phyloP scores from a whole-genome alignment of 495 filamentous ascomycete genomes.

The Hypoxylon rickii region DNA sequence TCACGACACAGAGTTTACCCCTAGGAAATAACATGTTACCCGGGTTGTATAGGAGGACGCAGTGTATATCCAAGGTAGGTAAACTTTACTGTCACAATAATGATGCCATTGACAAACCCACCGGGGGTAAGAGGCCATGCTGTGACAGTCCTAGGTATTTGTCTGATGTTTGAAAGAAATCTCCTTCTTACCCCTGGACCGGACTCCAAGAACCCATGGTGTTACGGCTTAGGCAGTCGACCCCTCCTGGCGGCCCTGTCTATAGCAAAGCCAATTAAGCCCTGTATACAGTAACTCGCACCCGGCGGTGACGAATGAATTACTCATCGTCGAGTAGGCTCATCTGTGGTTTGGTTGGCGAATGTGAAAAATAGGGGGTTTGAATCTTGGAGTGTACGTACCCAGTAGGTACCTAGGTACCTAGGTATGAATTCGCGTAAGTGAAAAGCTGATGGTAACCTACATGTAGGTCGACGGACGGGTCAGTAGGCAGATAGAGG shows the following conservation, averaged over 20 bases:
- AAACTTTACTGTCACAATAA: background rate
- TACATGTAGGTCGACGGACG: too few species aligned
- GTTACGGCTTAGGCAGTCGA: conserved; percentile 5
- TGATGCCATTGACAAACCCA: background rate
- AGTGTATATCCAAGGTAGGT: conserved; percentile 1
- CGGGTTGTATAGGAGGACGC: conserved; percentile 8
- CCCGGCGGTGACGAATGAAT: background rate
- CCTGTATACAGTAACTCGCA: background rate
- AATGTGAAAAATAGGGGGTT: too few species aligned
- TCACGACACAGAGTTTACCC: too few species aligned
- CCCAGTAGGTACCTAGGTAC: too few species aligned
- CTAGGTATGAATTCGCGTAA: too few species aligned
- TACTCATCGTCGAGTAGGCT: background rate
- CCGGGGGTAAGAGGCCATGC: conserved; percentile 22
- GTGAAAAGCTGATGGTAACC: too few species aligned
- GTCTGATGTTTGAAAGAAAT: conserved; percentile 25
- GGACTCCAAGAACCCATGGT: conserved; percentile 6
- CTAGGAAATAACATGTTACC: too few species aligned
- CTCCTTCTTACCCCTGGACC: conserved; percentile 18
- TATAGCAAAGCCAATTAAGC: conserved; percentile 20
- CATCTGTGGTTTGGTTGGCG: background rate
- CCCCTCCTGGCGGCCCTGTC: conserved; percentile 15
- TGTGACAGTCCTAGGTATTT: conserved; percentile 11
- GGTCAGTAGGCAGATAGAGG: too few species aligned
- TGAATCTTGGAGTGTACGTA: too few species aligned